Evolutionary conservation across 1,284 basidiomycete genomes (phyloP).

Genomic region (Puccinia coronata): DNA sequence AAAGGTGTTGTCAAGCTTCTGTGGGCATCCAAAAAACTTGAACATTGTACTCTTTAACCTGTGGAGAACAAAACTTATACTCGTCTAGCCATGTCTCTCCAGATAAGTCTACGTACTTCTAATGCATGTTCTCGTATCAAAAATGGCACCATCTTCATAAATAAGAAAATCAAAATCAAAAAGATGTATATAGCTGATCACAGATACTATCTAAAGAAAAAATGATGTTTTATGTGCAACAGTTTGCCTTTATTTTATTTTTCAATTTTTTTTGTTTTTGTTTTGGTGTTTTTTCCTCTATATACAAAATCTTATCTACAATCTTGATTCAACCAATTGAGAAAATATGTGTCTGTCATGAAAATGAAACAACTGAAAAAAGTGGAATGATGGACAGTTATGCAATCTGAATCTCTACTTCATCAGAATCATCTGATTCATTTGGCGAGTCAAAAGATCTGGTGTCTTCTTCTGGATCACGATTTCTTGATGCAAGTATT

Average conservation of each 20-base stretch:
- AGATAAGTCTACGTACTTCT: background rate
- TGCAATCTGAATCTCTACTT: too few relatives aligned
- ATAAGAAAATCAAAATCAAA: background rate
- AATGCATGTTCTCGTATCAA: background rate
- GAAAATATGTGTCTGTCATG: too few relatives aligned
- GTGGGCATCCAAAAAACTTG: background rate
- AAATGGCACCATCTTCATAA: background rate
- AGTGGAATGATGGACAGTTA: too few relatives aligned
- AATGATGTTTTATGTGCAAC: background rate
- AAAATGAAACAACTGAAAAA: too few relatives aligned
- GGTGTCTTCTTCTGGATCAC: background rate
- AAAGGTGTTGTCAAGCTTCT: conserved; percentile 18
- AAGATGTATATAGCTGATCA: conserved; percentile 2
- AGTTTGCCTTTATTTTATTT: too few relatives aligned
- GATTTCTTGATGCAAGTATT: background rate
- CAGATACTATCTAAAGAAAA: conserved; percentile 10
- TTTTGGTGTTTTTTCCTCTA: too few relatives aligned
- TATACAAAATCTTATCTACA: too few relatives aligned
- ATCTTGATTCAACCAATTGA: too few relatives aligned
- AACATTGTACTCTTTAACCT: conserved; percentile 12
- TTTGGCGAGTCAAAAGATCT: too few relatives aligned
- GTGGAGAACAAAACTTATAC: background rate
- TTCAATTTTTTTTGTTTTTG: too few relatives aligned
- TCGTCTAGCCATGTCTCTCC: conserved; percentile 13
- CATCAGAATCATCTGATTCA: too few relatives aligned